Conservation (phyloP, 73 alveolate species). For the Tetrahymena thermophila region DNA sequence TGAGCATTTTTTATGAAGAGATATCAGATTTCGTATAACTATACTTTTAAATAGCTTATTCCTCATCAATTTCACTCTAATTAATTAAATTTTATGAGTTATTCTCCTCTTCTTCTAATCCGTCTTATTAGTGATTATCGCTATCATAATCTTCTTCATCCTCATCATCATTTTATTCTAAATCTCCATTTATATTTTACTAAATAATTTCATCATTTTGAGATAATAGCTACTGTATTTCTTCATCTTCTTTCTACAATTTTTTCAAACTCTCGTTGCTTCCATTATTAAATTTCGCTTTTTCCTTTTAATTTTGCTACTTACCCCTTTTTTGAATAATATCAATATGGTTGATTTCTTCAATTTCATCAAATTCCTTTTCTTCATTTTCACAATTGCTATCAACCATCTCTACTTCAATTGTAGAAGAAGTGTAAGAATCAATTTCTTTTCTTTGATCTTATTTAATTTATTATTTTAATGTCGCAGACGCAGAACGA, state of each 20-base stretch:
- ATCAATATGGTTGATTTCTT: not conserved
- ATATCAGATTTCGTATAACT: not conserved
- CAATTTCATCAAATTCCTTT: not conserved
- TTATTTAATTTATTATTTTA: not conserved
- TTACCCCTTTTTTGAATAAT: not conserved
- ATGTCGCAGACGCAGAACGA: slow-evolving; percentile 2
- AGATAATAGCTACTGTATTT: not conserved
- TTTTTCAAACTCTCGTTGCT: not conserved
- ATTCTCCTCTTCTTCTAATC: not conserved
- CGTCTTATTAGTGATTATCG: too few relatives aligned
- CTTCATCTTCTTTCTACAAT: not conserved
- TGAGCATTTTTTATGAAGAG: not conserved
- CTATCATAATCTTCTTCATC: not conserved
- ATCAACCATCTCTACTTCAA: not conserved
- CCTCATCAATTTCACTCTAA: not conserved
- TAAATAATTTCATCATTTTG: not conserved
- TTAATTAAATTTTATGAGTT: not conserved
- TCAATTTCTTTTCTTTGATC: not conserved
- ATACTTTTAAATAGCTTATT: not conserved
- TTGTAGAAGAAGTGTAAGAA: not conserved
- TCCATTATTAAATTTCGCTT: not conserved
- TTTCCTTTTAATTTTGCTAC: not conserved
- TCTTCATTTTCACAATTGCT: not conserved
- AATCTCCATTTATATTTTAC: not conserved
- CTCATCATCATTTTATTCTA: not conserved